Evolutionary conservation across 176 grass and related monocot species (phyloP).

Genomic region (Pontederia crassipes): DNA sequence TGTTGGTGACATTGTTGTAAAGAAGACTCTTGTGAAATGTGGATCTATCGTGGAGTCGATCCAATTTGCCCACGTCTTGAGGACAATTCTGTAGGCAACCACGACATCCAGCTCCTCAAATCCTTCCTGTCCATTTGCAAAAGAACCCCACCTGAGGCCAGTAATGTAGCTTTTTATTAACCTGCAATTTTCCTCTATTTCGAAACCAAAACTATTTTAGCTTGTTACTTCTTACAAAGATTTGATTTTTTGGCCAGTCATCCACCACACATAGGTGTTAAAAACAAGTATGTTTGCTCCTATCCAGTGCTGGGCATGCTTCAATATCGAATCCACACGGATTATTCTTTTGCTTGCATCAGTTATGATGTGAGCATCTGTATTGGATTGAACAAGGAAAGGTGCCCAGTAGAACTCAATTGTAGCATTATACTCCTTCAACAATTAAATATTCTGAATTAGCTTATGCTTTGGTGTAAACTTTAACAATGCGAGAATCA

Average conservation of each 20-base stretch:
- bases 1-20: conserved; percentile 56
- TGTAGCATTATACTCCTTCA: conserved; percentile 35
- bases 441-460: too few species aligned
- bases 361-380: conserved; percentile 25
- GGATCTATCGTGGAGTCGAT: conserved; percentile 43
- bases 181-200: too few species aligned
- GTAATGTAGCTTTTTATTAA: too few species aligned
- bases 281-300: conserved; percentile 64
- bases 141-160: conserved; percentile 43
- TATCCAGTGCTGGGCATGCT: conserved; percentile 35
- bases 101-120: conserved; percentile 56
- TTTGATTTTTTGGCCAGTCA: conserved; percentile 54
- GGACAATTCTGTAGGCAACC: conserved; percentile 47
- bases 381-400: conserved; percentile 55
- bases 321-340: conserved; percentile 41
- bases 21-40: conserved; percentile 51
- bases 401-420: conserved; percentile 72
- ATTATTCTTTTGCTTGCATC: conserved; percentile 42
- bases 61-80: conserved; percentile 89
- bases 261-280: conserved; percentile 75
- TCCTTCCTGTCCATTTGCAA: conserved; percentile 41
- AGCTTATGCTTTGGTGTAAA: too few species aligned
- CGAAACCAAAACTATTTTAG: too few species aligned
- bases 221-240: conserved; percentile 22
- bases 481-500: too few species aligned